Conservation (phyloP, 2,329 filamentous ascomycete genomes). For the Claviceps africana region DNA sequence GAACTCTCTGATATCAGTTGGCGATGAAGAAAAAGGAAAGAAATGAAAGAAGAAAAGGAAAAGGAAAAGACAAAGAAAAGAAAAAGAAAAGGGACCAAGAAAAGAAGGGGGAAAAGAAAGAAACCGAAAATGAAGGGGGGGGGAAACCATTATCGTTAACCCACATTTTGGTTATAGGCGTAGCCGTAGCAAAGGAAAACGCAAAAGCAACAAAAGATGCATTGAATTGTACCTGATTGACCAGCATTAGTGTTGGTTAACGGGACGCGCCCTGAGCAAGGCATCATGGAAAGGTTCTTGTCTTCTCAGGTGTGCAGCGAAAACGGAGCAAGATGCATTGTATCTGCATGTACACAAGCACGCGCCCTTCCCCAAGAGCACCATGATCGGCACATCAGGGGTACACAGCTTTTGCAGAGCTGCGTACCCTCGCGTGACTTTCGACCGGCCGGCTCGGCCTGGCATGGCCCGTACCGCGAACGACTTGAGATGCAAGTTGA, state of each 20-base stretch:
- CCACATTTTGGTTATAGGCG: not conserved
- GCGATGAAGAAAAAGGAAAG: not conserved
- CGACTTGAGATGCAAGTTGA: not conserved
- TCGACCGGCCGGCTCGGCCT: too few species aligned
- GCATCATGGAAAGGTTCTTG: too few species aligned
- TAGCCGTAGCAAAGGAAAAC: not conserved
- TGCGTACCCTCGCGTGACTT: not conserved
- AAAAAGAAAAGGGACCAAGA: too few species aligned
- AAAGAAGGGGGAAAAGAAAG: too few species aligned
- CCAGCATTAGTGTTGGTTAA: not conserved
- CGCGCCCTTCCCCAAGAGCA: not conserved
- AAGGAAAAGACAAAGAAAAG: not conserved
- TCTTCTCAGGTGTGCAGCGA: too few species aligned
- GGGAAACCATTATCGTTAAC: not conserved
- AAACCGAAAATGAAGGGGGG: too few species aligned
- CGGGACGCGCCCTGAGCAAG: not conserved
- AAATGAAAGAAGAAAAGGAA: not conserved
- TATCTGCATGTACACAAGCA: too few species aligned
- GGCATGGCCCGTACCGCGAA: not conserved
- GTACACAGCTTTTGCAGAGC: not conserved
- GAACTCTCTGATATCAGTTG: not conserved
- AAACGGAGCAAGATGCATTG: too few species aligned
- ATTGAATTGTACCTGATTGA: not conserved
- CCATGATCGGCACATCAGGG: not conserved
- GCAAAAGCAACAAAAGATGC: not conserved